Conservation (phyloP, 2,329 filamentous ascomycete species). For the Epichloe brachyelytri region DNA sequence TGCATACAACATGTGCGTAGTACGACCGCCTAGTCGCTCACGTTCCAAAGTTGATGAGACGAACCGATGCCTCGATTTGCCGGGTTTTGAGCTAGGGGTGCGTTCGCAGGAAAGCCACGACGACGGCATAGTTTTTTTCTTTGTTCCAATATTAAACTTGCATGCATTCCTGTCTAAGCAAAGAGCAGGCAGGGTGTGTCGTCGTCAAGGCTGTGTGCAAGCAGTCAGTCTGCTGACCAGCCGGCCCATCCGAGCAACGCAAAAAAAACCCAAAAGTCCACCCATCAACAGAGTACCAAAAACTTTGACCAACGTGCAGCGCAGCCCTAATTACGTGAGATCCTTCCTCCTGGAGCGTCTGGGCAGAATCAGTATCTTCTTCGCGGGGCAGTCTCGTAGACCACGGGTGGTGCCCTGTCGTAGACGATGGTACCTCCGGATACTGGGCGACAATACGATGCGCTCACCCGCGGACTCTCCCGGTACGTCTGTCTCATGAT, state of each 20-base stretch:
- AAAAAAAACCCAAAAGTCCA: neutral
- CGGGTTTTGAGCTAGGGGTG: too few species aligned
- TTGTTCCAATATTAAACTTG: neutral
- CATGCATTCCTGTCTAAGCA: neutral
- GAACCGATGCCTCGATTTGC: too few species aligned
- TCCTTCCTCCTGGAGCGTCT: neutral
- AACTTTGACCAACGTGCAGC: neutral
- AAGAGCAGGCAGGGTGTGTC: neutral
- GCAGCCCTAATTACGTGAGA: neutral
- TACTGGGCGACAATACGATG: constrained; percentile 8
- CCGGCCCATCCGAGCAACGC: neutral
- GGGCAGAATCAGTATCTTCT: neutral
- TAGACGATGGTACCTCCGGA: constrained; percentile 25
- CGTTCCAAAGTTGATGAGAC: too few species aligned
- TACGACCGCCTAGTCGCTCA: too few species aligned
- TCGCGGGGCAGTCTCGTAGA: neutral
- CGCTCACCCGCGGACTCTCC: constrained; percentile 30
- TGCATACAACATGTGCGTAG: too few species aligned
- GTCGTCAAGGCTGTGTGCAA: neutral
- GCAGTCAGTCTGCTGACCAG: neutral
- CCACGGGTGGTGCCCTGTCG: constrained; percentile 15
- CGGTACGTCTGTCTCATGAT: constrained; percentile 24
- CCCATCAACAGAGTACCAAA: neutral
- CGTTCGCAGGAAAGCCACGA: too few species aligned
- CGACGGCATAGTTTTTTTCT: too few species aligned